Percentiles rank a stretch among this genome's conserved stretches.
Conservation (phyloP, 192 early-diverging fungal genomes). For the Powellomyces hirtus region DNA sequence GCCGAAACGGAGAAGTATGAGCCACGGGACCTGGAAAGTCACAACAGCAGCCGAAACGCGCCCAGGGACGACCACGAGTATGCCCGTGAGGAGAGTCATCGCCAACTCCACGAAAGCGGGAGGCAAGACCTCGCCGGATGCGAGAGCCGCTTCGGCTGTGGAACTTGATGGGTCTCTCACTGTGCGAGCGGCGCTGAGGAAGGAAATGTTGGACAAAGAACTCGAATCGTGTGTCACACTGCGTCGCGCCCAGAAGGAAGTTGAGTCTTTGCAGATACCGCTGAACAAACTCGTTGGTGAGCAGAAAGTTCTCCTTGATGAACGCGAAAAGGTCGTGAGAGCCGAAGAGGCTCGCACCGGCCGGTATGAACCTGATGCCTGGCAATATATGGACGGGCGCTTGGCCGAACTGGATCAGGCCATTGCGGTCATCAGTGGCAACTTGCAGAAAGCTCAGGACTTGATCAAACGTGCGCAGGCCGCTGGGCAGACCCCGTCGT, state of each 20-base stretch:
- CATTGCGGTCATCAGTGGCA: constrained; percentile 29
- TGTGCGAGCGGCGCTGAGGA: constrained; percentile 44
- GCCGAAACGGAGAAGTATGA: constrained; percentile 5
- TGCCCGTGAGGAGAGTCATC: neutral
- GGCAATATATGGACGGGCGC: constrained; percentile 54
- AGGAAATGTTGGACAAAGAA: constrained; percentile 54
- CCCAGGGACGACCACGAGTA: neutral
- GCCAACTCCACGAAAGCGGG: neutral
- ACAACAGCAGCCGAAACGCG: neutral
- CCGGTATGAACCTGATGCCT: constrained; percentile 32
- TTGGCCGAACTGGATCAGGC: constrained; percentile 43
- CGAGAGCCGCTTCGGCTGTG: neutral
- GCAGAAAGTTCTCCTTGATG: constrained; percentile 44
- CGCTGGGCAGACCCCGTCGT: neutral
- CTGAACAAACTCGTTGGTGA: constrained; percentile 39
- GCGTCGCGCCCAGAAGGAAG: constrained; percentile 32
- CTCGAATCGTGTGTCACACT: constrained; percentile 29
- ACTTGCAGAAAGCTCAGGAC: constrained; percentile 22
- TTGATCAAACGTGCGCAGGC: neutral
- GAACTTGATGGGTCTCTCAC: constrained; percentile 4
- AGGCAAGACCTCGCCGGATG: neutral
- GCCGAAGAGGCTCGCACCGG: constrained; percentile 39
- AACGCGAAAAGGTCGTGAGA: constrained; percentile 40
- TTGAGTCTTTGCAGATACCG: constrained; percentile 31
- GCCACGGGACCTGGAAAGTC: constrained; percentile 20